phyloP scores from a whole-genome alignment of 805 yeast species.

The Ogataea henricii region DNA sequence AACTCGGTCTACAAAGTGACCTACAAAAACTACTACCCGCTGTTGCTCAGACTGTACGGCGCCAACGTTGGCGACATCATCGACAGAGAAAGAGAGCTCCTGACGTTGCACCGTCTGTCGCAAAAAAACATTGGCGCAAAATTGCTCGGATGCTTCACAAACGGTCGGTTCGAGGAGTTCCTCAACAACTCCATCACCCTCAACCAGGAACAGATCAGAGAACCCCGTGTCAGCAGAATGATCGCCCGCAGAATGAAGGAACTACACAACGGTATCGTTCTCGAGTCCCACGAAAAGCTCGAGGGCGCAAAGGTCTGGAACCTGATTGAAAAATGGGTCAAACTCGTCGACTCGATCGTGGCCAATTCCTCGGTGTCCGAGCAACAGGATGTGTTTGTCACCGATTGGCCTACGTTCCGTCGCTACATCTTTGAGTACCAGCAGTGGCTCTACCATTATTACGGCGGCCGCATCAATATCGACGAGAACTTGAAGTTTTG shows the following conservation, averaged over 20 bases:
- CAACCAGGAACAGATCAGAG: slow-evolving; percentile 70
- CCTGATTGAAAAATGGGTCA: slow-evolving; percentile 71
- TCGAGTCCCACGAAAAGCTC: slow-evolving; percentile 56
- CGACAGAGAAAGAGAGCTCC: slow-evolving; percentile 81
- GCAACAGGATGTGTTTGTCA: slow-evolving; percentile 43
- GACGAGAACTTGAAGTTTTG: slow-evolving; percentile 69
- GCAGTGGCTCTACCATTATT: slow-evolving; percentile 58
- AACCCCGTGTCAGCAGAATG: slow-evolving; percentile 73
- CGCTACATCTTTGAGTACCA: slow-evolving; percentile 52
- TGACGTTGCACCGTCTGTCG: slow-evolving; percentile 71
- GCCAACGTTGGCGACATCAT: slow-evolving; percentile 82
- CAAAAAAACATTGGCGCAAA: slow-evolving; percentile 83
- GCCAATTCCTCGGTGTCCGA: slow-evolving; percentile 40
- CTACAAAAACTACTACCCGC: slow-evolving; percentile 48
- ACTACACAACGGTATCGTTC: slow-evolving; percentile 75
- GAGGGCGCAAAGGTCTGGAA: slow-evolving; percentile 72
- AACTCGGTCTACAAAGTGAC: slow-evolving; percentile 79
- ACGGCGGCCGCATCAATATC: slow-evolving; percentile 43
- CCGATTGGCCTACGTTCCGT: slow-evolving; percentile 54
- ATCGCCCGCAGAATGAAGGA: slow-evolving; percentile 97
- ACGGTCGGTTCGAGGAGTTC: slow-evolving; percentile 94
- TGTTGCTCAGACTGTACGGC: slow-evolving; percentile 84
- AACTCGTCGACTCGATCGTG: slow-evolving; percentile 45
- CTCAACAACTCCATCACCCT: slow-evolving; percentile 80
- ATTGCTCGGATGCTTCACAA: slow-evolving; percentile 82